phyloP scores from a whole-genome alignment of 495 filamentous ascomycete genomes.

The Bathelium albidoporum region DNA sequence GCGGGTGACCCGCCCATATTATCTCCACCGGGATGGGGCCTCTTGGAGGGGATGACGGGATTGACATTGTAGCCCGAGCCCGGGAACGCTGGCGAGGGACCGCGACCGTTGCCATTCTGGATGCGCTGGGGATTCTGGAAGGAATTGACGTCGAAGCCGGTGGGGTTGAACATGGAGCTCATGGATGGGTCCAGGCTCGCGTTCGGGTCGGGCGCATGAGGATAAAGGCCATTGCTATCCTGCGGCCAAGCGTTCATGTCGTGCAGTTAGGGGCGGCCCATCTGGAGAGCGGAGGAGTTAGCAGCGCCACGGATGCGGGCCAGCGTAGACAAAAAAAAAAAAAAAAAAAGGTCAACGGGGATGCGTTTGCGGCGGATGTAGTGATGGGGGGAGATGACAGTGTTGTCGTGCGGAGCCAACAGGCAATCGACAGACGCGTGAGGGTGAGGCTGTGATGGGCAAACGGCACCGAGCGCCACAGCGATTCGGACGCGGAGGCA shows the following conservation, averaged over 20 bases:
- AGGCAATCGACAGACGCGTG: not conserved
- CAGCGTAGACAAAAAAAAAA: not conserved
- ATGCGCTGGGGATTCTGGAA: constrained; percentile 52
- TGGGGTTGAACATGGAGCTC: constrained; percentile 43
- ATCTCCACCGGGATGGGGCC: constrained; percentile 73
- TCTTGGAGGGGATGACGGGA: constrained; percentile 77
- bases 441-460: not conserved
- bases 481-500: not conserved
- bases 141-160: constrained; percentile 52
- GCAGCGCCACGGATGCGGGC: not conserved
- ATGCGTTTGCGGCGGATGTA: not conserved
- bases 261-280: not conserved
- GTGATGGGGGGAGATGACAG: constrained; percentile 1
- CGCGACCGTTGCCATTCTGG: constrained; percentile 75
- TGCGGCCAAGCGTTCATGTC: constrained; percentile 4
- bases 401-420: constrained; percentile 4
- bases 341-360: not conserved
- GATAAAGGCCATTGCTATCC: constrained; percentile 14
- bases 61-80: constrained; percentile 68
- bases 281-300: not conserved
- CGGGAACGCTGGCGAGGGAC: constrained; percentile 66
- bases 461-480: not conserved
- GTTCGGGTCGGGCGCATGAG: constrained; percentile 10
- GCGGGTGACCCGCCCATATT: constrained; percentile 75
- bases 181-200: constrained; percentile 40